These are phyloP conservation scores for Pythium scleroteichum DNA, from an alignment of 352 stramenopile genomes.

Conservation along the genomic window DNA sequence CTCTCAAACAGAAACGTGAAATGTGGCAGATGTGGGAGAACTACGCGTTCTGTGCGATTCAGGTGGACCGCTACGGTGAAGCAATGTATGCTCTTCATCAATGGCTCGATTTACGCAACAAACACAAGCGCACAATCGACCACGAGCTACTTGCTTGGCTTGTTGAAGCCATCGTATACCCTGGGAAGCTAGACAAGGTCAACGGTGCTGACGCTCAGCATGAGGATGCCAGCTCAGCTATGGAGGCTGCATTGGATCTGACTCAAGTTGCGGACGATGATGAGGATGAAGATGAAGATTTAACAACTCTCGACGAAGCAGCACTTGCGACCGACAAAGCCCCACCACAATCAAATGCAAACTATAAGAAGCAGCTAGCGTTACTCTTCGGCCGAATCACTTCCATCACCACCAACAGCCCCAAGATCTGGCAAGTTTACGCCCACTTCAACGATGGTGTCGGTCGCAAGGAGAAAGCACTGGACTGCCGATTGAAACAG, in stretches of 20 bases:
- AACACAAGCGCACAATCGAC: constrained; percentile 79
- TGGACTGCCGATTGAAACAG: constrained; percentile 79
- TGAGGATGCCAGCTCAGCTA: constrained; percentile 28
- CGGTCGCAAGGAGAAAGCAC: constrained; percentile 61
- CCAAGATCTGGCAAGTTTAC: constrained; percentile 84
- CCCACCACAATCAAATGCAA: constrained; percentile 51
- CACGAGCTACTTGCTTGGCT: constrained; percentile 81
- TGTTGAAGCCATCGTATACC: constrained; percentile 77
- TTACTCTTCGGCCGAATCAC: constrained; percentile 79
- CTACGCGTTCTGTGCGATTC: constrained; percentile 77
- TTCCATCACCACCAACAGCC: constrained; percentile 74
- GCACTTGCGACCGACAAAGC: constrained; percentile 44
- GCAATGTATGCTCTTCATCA: constrained; percentile 86
- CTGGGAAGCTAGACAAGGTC: constrained; percentile 45
- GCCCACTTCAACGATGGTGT: constrained; percentile 79
- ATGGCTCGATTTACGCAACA: constrained; percentile 74
- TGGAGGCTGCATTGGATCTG: constrained; percentile 24
- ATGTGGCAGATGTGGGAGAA: constrained; percentile 96
- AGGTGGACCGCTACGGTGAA: constrained; percentile 69
- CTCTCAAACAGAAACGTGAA: constrained; percentile 88
- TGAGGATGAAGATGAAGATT: constrained; percentile 48
- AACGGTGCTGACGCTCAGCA: constrained; percentile 27
- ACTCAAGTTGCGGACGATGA: constrained; percentile 14
- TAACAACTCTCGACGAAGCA: constrained; percentile 52
- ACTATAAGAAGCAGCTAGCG: constrained; percentile 75